Evolutionary conservation across 345 rosid species (phyloP).

Genomic region (Firmiana major): DNA sequence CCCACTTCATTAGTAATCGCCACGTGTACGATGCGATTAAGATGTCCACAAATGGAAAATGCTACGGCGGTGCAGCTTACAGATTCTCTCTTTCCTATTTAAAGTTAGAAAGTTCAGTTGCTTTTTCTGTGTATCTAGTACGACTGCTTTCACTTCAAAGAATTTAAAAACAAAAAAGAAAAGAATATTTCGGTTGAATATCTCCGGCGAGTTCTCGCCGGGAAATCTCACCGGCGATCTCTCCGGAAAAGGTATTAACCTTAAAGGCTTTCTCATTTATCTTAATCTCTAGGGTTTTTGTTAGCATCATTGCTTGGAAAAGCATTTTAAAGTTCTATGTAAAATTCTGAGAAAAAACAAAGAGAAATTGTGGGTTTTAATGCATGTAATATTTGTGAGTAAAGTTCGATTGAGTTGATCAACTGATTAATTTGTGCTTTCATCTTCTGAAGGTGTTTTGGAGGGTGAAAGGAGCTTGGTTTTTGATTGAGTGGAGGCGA

Average conservation of each 20-base stretch:
- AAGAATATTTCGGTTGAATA: neutral
- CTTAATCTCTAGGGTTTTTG: constrained; percentile 8
- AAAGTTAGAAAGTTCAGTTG: neutral
- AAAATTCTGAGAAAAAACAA: neutral
- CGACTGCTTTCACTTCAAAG: neutral
- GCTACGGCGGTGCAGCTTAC: neutral
- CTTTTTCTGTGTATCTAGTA: neutral
- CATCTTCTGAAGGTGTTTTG: neutral
- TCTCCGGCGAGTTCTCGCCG: constrained; percentile 9
- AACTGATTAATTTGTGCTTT: neutral
- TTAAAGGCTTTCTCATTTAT: neutral
- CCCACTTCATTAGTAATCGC: neutral
- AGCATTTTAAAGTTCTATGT: neutral
- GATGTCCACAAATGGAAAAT: neutral
- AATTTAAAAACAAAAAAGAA: neutral
- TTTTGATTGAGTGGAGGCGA: neutral
- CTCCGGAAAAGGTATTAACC: constrained; percentile 2
- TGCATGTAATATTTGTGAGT: neutral
- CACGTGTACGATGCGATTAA: neutral
- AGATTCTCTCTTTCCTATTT: neutral
- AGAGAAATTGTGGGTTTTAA: neutral
- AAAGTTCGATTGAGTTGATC: neutral
- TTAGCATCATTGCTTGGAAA: constrained; percentile 10
- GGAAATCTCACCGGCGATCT: neutral
- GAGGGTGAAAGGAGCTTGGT: neutral